A percentile compares a stretch with the other conserved stretches of the same genome.
Conservation (phyloP, 352 stramenopile species). For the Phytophthora europaea region DNA sequence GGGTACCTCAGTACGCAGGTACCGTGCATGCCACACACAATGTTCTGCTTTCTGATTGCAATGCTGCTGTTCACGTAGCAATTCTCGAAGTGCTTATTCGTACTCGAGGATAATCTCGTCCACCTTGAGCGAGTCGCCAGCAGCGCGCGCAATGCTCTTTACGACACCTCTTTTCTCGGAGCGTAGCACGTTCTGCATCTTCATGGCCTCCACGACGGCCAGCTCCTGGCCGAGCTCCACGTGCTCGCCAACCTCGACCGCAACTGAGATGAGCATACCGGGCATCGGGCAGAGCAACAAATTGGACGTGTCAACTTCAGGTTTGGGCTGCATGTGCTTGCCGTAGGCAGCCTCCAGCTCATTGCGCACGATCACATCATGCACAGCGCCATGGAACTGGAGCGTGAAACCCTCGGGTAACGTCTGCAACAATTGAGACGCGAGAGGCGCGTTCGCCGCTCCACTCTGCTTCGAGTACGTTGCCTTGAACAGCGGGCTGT, state of each 20-base stretch:
- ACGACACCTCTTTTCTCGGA: slow-evolving; percentile 92
- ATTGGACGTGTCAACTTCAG: slow-evolving; percentile 91
- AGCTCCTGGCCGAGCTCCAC: slow-evolving; percentile 95
- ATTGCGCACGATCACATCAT: slow-evolving; percentile 92
- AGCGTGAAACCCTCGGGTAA: slow-evolving; percentile 81
- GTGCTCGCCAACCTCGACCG: slow-evolving; percentile 89
- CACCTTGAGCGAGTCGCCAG: slow-evolving; percentile 93
- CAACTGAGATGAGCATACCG: slow-evolving; percentile 90
- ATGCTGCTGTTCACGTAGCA: neutral
- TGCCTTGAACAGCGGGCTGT: slow-evolving; percentile 69
- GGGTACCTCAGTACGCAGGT: neutral
- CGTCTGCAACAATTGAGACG: slow-evolving; percentile 73
- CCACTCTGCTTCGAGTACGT: slow-evolving; percentile 45
- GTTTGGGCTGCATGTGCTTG: slow-evolving; percentile 93
- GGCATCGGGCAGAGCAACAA: slow-evolving; percentile 97
- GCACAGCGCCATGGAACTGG: slow-evolving; percentile 88
- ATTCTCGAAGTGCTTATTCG: slow-evolving; percentile 55
- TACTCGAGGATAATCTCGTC: slow-evolving; percentile 95
- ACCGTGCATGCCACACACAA: neutral
- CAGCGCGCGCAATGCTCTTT: slow-evolving; percentile 77
- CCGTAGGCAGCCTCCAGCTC: slow-evolving; percentile 88
- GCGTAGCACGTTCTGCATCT: slow-evolving; percentile 98
- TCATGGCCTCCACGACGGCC: slow-evolving; percentile 98
- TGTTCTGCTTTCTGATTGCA: neutral
- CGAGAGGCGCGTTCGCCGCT: slow-evolving; percentile 33